Percentiles rank a stretch among this genome's conserved stretches.
Conservation (phyloP, 2,329 filamentous ascomycete species). For the Aaosphaeria pasadenensis region DNA sequence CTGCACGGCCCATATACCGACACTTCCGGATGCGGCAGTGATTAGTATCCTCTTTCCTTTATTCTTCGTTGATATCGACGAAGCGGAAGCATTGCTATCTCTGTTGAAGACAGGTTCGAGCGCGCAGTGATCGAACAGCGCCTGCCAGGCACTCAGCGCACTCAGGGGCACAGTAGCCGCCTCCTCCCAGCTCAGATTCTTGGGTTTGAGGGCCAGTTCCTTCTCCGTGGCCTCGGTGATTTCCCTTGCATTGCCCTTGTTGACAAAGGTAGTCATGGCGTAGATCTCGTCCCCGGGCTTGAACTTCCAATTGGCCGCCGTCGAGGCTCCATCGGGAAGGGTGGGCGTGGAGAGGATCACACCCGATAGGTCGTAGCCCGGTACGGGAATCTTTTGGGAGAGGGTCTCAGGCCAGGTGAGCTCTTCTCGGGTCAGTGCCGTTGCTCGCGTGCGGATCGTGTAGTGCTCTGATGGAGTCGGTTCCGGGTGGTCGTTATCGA, state of each 20-base stretch:
- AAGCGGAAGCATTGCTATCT: neutral
- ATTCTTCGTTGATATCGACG: conserved; percentile 2
- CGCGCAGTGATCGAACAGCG: conserved; percentile 28
- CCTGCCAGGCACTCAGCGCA: conserved; percentile 45
- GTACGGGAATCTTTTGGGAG: conserved; percentile 26
- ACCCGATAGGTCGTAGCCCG: conserved; percentile 44
- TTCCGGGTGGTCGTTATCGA: conserved; percentile 16
- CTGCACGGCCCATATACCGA: conserved; percentile 46
- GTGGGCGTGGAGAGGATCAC: conserved; percentile 35
- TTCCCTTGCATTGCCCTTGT: conserved; percentile 38
- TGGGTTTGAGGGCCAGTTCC: conserved; percentile 38
- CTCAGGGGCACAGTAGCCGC: conserved; percentile 40
- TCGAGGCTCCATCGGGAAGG: conserved; percentile 6
- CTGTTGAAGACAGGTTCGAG: conserved; percentile 1
- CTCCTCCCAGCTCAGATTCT: conserved; percentile 33
- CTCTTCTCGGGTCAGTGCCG: conserved; percentile 42
- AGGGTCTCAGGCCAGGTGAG: conserved; percentile 42
- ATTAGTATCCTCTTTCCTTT: conserved; percentile 40
- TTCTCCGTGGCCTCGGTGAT: conserved; percentile 32
- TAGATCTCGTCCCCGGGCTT: conserved; percentile 30
- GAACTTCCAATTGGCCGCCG: conserved; percentile 23
- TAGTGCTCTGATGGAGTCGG: conserved; percentile 22
- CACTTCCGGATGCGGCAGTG: conserved; percentile 44
- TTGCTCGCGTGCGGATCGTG: conserved; percentile 40
- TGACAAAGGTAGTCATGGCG: conserved; percentile 21